A percentile compares a stretch with the other conserved stretches of the same genome.
These are phyloP conservation scores for Starmera stellimalicola DNA, from an alignment of 1,139 yeast genomes.

Conservation along the genomic window DNA sequence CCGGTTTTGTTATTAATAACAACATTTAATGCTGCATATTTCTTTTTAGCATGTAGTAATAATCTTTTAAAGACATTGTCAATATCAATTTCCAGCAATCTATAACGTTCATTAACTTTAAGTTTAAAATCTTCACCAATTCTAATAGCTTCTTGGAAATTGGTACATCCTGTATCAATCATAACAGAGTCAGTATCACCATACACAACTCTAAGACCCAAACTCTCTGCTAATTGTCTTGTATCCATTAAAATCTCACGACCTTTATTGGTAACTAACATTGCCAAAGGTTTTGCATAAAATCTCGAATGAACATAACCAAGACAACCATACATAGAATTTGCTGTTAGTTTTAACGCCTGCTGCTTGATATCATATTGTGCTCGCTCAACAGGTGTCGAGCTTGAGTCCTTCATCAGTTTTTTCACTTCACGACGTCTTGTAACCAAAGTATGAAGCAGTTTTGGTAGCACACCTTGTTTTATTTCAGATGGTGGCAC, in stretches of 20 bases:
- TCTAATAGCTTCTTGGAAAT: constrained; percentile 61
- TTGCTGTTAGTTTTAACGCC: constrained; percentile 93
- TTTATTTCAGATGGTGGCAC: constrained; percentile 51
- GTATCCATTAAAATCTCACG: constrained; percentile 93
- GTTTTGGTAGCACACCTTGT: constrained; percentile 80
- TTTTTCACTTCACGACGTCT: constrained; percentile 93
- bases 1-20: constrained; percentile 39
- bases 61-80: constrained; percentile 87
- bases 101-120: constrained; percentile 82
- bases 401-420: constrained; percentile 66
- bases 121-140: constrained; percentile 81
- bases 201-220: constrained; percentile 79
- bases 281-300: constrained; percentile 93
- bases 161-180: constrained; percentile 84
- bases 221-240: constrained; percentile 80
- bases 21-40: constrained; percentile 81
- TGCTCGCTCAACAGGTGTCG: constrained; percentile 50
- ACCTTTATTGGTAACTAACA: constrained; percentile 92
- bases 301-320: constrained; percentile 90
- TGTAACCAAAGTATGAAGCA: constrained; percentile 74
- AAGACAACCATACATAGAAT: constrained; percentile 98
- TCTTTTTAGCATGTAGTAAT: constrained; percentile 90
- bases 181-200: constrained; percentile 99
- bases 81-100: constrained; percentile 83
- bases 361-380: constrained; percentile 95